phyloP scores from a whole-genome alignment of 1,284 basidiomycete genomes.

The Pisolithus thermaeus region DNA sequence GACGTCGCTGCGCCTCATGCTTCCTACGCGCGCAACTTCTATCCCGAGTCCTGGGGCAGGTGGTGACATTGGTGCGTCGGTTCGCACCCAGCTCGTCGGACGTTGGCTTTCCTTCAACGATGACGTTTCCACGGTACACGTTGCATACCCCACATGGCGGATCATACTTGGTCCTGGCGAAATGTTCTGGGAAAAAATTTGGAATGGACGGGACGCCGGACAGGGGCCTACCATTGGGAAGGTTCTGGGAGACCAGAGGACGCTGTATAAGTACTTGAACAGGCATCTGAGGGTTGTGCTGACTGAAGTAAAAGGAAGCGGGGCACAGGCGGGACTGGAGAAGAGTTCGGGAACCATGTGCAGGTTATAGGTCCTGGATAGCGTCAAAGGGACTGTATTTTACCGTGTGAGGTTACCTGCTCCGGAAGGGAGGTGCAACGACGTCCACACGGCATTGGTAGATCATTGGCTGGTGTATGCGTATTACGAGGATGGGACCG shows the following conservation, averaged over 20 bases:
- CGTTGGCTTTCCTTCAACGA: conserved; percentile 45
- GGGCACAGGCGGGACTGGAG: too few relatives aligned
- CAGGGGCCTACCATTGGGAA: conserved; percentile 76
- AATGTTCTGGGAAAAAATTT: conserved; percentile 45
- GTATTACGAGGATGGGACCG: conserved; percentile 56
- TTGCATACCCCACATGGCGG: conserved; percentile 63
- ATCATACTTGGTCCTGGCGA: conserved; percentile 50
- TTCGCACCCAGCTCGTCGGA: conserved; percentile 44
- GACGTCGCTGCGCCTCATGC: conserved; percentile 46
- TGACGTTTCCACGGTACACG: conserved; percentile 40
- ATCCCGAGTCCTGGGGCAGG: background rate
- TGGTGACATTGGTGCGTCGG: background rate
- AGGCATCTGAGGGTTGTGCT: conserved; percentile 70
- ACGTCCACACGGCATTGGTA: conserved; percentile 63
- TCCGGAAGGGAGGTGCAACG: conserved; percentile 46
- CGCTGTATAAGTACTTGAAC: conserved; percentile 94
- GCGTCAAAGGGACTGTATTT: conserved; percentile 69
- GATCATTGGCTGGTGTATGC: conserved; percentile 96
- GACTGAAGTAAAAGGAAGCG: conserved; percentile 35
- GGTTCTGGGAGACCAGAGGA: conserved; percentile 82
- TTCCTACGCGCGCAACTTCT: conserved; percentile 41
- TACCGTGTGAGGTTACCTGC: conserved; percentile 58
- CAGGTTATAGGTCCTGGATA: conserved; percentile 74
- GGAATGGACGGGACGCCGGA: conserved; percentile 27
- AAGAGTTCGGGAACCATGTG: conserved; percentile 29